Base-by-base conservation (phyloP, 2,329 filamentous ascomycete genomes). In the Hypocreales sp. region DNA sequence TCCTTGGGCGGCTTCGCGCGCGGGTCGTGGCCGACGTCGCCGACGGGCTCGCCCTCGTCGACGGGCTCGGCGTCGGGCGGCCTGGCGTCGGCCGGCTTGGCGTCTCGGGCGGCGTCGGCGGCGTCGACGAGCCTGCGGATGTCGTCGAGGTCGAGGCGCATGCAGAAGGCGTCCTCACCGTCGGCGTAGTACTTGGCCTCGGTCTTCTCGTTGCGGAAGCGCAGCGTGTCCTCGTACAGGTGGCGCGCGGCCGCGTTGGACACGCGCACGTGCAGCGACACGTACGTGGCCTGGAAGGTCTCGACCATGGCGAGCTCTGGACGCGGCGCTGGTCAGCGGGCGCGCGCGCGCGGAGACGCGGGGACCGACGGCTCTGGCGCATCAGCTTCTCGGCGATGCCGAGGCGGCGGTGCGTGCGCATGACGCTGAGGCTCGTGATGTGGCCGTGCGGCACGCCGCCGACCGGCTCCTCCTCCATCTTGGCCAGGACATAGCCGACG, bases 371-470 rank as follows among this genome's bases (percentile, higher is more conserved):
- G 44, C 79, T 84, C 63, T 95, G 90, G 27, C 86, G 66, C 90
- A 98, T 98, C 41, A 98, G 61, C 62, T 93, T 92, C 67, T 98
- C 90, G 7, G 90, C 90, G 39, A 98, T 80, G 0, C 90, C 90
- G 33, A 98, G 55, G 29, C 87, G 60, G 32, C 90, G 64, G 56
- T 98, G 90, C 39, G 90, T 98, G 39, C 90, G 67, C 90, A 95
- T 98, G 23, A 98, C 90, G 46, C 77, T 86, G 46, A 98, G 56
- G 41, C 78, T 86, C 24, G 90, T 98, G 47, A 98, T 95, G 60
- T 98, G 90, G 11, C 90, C 90, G 57, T 95, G 90, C 42, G 78
- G 80, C 22, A 94, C 62, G 32, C 86, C 86, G 52, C 95, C 87
- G 33, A 77, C 50, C 7, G 90, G 87, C 54, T 95, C 90, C 61